Conservation (phyloP, 192 early-diverging fungal species). For the Podila verticillata region DNA sequence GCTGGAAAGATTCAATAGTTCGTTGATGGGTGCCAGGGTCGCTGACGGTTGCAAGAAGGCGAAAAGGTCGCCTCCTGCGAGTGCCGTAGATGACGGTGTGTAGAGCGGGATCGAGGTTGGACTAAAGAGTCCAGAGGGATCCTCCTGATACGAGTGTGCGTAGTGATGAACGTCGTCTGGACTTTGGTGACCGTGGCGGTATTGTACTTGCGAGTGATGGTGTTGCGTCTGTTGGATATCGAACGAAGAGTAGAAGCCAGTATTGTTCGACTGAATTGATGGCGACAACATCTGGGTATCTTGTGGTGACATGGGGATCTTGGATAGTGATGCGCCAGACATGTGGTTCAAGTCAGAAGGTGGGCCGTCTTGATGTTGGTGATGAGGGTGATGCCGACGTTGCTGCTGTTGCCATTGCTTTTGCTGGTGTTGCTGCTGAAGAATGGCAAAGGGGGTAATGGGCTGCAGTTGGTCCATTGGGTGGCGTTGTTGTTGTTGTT, state of each 20-base stretch:
- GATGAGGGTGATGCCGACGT: not conserved
- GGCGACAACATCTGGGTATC: not conserved
- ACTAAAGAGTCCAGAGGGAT: not conserved
- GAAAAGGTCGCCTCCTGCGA: not conserved
- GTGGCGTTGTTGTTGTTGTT: not conserved
- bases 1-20: not conserved
- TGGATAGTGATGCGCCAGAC: not conserved
- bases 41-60: not conserved
- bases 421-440: slow-evolving; percentile 21
- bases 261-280: not conserved
- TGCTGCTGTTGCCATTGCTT: slow-evolving; percentile 5
- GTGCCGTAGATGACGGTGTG: not conserved
- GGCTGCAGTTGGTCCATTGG: not conserved
- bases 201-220: not conserved
- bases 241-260: not conserved
- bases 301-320: not conserved
- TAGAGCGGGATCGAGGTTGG: not conserved
- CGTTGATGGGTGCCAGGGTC: not conserved
- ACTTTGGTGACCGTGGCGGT: not conserved
- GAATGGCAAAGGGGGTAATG: not conserved
- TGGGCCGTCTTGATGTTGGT: not conserved
- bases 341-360: not conserved
- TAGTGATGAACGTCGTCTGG: not conserved
- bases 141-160: not conserved
- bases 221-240: not conserved